Conservation (phyloP, 2,329 filamentous ascomycete genomes). For the Aspergillus proliferans region DNA sequence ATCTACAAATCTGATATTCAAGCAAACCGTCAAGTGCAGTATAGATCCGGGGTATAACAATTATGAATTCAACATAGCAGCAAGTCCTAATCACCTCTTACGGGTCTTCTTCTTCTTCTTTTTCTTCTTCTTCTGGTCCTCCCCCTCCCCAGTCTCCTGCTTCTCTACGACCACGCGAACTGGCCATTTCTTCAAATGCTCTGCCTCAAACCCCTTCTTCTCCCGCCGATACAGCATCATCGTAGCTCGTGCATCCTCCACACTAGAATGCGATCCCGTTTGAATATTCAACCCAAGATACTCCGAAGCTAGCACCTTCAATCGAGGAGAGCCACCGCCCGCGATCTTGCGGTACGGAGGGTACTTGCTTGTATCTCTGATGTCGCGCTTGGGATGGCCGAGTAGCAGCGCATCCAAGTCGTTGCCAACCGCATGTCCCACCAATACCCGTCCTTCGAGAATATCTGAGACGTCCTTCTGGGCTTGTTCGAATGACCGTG, state of each 20-base stretch:
- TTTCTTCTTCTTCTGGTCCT: slow-evolving; percentile 44
- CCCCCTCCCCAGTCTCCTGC: slow-evolving; percentile 25
- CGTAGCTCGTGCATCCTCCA: slow-evolving; percentile 76
- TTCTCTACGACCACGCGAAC: slow-evolving; percentile 30
- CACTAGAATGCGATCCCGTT: slow-evolving; percentile 53
- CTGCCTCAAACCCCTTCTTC: slow-evolving; percentile 78
- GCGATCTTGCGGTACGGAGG: slow-evolving; percentile 62
- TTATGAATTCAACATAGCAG: background rate
- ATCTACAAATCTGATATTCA: background rate
- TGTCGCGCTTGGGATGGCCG: slow-evolving; percentile 69
- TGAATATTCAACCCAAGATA: slow-evolving; percentile 56
- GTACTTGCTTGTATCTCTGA: slow-evolving; percentile 78
- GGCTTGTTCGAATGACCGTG: slow-evolving; percentile 68
- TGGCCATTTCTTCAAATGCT: slow-evolving; percentile 64
- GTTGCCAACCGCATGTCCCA: slow-evolving; percentile 79
- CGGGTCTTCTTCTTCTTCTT: slow-evolving; percentile 44
- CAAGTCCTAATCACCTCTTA: slow-evolving; percentile 31
- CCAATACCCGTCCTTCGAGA: slow-evolving; percentile 63
- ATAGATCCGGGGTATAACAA: slow-evolving; percentile 11
- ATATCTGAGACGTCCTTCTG: slow-evolving; percentile 65
- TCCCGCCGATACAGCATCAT: slow-evolving; percentile 83
- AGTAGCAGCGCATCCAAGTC: slow-evolving; percentile 68
- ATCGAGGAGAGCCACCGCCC: slow-evolving; percentile 44
- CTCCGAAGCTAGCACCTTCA: slow-evolving; percentile 52
- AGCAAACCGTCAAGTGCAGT: slow-evolving; percentile 4